A percentile compares a stretch with the other conserved stretches of the same genome.
Evolutionary conservation across 208 protist species (phyloP).

Genomic region (Lotmaria passim): DNA sequence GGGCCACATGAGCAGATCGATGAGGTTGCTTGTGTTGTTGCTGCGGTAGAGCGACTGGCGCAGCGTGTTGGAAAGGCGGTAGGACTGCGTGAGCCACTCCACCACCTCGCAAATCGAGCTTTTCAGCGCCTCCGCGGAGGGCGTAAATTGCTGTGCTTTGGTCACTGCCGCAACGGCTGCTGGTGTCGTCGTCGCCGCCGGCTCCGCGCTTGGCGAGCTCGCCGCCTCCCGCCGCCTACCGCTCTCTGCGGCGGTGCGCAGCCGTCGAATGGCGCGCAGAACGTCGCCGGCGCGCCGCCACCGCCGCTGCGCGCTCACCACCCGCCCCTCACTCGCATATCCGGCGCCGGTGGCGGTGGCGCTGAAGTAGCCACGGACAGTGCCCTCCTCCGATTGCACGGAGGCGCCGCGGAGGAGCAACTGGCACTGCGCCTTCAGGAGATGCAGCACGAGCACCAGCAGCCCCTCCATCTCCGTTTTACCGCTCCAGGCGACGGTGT

Average conservation of each 20-base stretch:
- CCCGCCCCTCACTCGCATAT: neutral
- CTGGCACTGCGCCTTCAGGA: conserved; percentile 41
- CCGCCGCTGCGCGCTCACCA: neutral
- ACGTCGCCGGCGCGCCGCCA: conserved; percentile 26
- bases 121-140: conserved; percentile 25
- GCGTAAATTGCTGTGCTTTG: too few species aligned
- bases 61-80: conserved; percentile 30
- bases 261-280: conserved; percentile 14
- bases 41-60: conserved; percentile 53
- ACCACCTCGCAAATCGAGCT: conserved; percentile 36
- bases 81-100: conserved; percentile 51
- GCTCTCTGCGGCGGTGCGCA: conserved; percentile 10
- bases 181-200: conserved; percentile 4
- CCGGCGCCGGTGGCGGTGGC: conserved; percentile 8
- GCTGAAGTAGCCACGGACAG: conserved; percentile 39
- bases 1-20: conserved; percentile 57
- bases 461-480: conserved; percentile 38
- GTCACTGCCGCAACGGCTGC: too few species aligned
- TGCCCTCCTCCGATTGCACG: conserved; percentile 27
- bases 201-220: neutral
- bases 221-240: neutral
- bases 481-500: conserved; percentile 28
- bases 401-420: conserved; percentile 30
- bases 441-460: conserved; percentile 32
- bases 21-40: conserved; percentile 38